These are phyloP conservation scores for Xerocomus amazonicus DNA, from an alignment of 1,284 basidiomycete genomes.

Conservation along the genomic window DNA sequence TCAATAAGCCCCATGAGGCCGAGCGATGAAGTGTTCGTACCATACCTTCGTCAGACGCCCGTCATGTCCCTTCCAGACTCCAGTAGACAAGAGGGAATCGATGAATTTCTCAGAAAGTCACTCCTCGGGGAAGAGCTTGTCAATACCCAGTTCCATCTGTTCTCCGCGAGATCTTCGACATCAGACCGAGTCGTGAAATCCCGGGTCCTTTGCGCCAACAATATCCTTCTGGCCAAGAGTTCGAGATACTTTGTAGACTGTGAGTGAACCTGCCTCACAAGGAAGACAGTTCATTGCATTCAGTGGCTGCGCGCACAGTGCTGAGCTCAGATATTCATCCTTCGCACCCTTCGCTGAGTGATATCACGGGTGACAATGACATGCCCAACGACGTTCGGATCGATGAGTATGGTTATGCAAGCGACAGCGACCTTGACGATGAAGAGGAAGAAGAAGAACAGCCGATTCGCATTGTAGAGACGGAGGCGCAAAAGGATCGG, in stretches of 20 bases:
- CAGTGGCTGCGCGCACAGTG: slow-evolving; percentile 10
- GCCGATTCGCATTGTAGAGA: not conserved
- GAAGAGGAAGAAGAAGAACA: slow-evolving; percentile 6
- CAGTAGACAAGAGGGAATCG: slow-evolving; percentile 7
- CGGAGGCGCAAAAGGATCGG: not conserved
- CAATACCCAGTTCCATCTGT: slow-evolving; percentile 31
- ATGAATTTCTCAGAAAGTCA: slow-evolving; percentile 26
- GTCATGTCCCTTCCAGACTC: not conserved
- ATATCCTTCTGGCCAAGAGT: slow-evolving; percentile 17
- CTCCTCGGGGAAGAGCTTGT: slow-evolving; percentile 26
- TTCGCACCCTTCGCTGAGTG: slow-evolving; percentile 14
- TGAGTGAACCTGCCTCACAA: slow-evolving; percentile 4
- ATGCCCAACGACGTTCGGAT: slow-evolving; percentile 10
- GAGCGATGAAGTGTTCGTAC: not conserved
- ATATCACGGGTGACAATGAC: slow-evolving; percentile 12
- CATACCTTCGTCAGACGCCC: not conserved
- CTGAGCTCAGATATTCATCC: slow-evolving; percentile 12
- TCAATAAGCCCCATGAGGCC: too few relatives aligned
- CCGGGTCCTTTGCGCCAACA: slow-evolving; percentile 25
- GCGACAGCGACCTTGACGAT: slow-evolving; percentile 31
- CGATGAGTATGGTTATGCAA: slow-evolving; percentile 26
- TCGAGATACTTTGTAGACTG: slow-evolving; percentile 25
- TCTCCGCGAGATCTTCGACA: slow-evolving; percentile 20
- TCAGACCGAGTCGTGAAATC: slow-evolving; percentile 10
- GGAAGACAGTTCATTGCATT: not conserved